A percentile compares a stretch with the other conserved stretches of the same genome.
Conservation (phyloP, 1,284 basidiomycete genomes). For the Fomes fomentarius region DNA sequence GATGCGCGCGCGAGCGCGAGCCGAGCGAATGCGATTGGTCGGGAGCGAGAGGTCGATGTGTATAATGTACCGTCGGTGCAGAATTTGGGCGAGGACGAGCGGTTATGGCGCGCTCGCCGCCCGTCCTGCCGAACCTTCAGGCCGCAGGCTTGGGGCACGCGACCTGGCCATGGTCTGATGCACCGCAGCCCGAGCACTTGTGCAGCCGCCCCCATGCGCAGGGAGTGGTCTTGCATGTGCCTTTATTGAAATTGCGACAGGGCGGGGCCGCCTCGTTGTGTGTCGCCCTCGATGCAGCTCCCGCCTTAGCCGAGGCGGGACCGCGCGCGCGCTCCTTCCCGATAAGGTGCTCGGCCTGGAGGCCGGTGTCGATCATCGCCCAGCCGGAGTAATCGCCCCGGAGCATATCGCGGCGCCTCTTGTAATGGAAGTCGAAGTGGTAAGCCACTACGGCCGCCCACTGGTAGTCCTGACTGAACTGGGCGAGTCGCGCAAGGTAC, state of each 20-base stretch:
- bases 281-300: too few species aligned
- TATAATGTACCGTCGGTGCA: too few species aligned
- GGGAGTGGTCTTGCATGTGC: conserved; percentile 3
- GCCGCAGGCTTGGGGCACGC: not conserved
- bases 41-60: not conserved
- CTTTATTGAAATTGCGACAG: conserved; percentile 12
- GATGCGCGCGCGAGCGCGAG: not conserved
- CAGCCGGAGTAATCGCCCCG: conserved; percentile 12
- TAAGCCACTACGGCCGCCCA: conserved; percentile 9
- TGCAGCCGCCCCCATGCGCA: not conserved
- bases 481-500: not conserved
- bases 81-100: not conserved
- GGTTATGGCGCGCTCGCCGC: not conserved
- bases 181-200: conserved; percentile 1
- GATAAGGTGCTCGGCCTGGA: not conserved
- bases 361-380: not conserved
- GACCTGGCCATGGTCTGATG: conserved; percentile 1
- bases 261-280: too few species aligned
- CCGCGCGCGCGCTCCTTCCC: not conserved
- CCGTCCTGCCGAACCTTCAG: not conserved
- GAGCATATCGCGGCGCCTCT: conserved; percentile 7
- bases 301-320: not conserved
- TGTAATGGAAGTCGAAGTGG: conserved; percentile 11
- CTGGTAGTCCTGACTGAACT: conserved; percentile 6
- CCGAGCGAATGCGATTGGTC: not conserved